Evolutionary conservation across 768 basidiomycete genomes (phyloP), one percentile per base, ranked within the genome.

Genomic region (Lepiota brunneoincarnata): DNA sequence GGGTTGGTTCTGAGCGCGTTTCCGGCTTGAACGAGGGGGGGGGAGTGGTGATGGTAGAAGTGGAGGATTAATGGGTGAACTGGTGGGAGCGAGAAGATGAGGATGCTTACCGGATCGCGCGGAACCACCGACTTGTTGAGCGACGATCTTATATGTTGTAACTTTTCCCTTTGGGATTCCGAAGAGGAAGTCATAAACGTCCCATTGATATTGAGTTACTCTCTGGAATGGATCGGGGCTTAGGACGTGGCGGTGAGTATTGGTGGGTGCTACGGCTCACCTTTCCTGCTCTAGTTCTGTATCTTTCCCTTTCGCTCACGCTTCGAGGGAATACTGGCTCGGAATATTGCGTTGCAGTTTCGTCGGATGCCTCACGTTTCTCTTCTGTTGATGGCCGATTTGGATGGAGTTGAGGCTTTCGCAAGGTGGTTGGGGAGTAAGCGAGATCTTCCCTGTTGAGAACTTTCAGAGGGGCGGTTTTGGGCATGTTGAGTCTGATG

Each of bases 1-100:
- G 87, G 86, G 59, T 89, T 88, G 46, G 72, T 75, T 38, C 81
- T 73, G 23, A 89, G 67, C 0, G 86, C 87, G 28, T 69, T 74
- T 17, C 87, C 87, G n/a, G 86, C 86, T 82, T 58, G n/a, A n/a
- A n/a, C n/a, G n/a, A n/a, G n/a, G n/a, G n/a, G n/a, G n/a, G n/a
- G n/a, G n/a, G n/a, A n/a, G n/a, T n/a, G n/a, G n/a, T n/a, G n/a
- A n/a, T n/a, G n/a, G n/a, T n/a, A n/a, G n/a, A n/a, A n/a, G n/a
- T n/a, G 26, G 41, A 39, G 23, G 9, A 6, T 15, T 12, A n/a
- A 18, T 11, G n/a, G 4, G 17, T 7, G 26, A 7, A 7, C 7
- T 28, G 26, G 26, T 4, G 26, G 26, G 26, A 3, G 26, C 17
- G 15, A 39, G 14, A 7, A 15, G n/a, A 41, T 20, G 6, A 3